Evolutionary conservation across 2,329 filamentous ascomycete species (phyloP).

Genomic region (Apiospora pterosperma): DNA sequence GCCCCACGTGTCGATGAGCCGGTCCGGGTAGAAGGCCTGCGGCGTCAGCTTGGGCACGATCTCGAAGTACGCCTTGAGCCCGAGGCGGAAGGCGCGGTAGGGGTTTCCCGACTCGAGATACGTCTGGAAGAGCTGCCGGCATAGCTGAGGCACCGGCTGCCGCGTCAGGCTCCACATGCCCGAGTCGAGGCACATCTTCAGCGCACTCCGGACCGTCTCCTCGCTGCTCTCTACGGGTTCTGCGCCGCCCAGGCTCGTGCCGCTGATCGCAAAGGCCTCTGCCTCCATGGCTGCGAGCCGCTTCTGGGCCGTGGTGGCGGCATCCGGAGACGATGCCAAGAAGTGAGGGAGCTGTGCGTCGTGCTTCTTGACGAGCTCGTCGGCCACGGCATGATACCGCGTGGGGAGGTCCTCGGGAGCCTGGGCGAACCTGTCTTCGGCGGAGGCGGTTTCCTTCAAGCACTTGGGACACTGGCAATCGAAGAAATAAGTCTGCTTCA

Average conservation of each 20-base stretch:
- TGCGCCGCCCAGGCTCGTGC: background rate
- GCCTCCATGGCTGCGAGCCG: conserved; percentile 21
- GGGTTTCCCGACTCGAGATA: conserved; percentile 18
- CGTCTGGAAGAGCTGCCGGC: conserved; percentile 17
- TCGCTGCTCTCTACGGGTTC: conserved; percentile 10
- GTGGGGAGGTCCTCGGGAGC: conserved; percentile 15
- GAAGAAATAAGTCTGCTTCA: conserved; percentile 44
- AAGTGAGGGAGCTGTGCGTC: conserved; percentile 12
- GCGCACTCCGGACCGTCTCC: conserved; percentile 15
- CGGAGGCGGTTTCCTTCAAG: conserved; percentile 29
- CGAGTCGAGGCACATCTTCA: conserved; percentile 23
- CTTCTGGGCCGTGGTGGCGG: conserved; percentile 12
- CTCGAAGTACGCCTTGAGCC: conserved; percentile 22
- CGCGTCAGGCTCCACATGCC: conserved; percentile 22
- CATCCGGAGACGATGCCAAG: conserved; percentile 5
- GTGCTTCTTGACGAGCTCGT: conserved; percentile 14
- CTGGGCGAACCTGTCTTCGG: conserved; percentile 36
- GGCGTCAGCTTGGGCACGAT: conserved; percentile 17
- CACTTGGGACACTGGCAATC: conserved; percentile 46
- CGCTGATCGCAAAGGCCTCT: conserved; percentile 18
- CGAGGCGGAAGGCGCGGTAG: conserved; percentile 20
- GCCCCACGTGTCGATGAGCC: conserved; percentile 19
- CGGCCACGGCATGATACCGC: conserved; percentile 16
- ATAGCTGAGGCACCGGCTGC: conserved; percentile 22
- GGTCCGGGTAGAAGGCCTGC: conserved; percentile 20